phyloP scores from a whole-genome alignment of 768 basidiomycete species.

The Russula earlei region DNA sequence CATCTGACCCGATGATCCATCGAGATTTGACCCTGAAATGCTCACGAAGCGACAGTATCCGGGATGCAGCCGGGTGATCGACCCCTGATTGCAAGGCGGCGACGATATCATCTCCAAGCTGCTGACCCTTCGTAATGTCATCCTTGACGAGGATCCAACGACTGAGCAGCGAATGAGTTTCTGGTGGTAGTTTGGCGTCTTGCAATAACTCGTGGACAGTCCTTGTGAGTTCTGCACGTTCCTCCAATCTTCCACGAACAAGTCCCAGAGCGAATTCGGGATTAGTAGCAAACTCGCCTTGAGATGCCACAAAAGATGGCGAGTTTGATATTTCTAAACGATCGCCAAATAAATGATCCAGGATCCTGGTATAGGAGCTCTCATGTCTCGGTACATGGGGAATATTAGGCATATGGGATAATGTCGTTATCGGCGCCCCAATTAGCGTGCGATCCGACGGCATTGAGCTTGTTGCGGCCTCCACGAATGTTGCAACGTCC shows the following conservation, averaged over 20 bases:
- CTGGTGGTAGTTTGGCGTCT: constrained; percentile 36
- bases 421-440: constrained; percentile 29
- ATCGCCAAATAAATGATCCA: constrained; percentile 68
- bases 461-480: constrained; percentile 31
- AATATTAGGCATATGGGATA: constrained; percentile 25
- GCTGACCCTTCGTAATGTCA: constrained; percentile 50
- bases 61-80: constrained; percentile 38
- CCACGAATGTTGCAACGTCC: constrained; percentile 46
- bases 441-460: constrained; percentile 40
- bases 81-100: constrained; percentile 36
- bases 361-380: constrained; percentile 81
- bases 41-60: constrained; percentile 48
- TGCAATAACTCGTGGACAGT: constrained; percentile 60
- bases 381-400: constrained; percentile 87
- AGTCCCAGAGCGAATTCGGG: constrained; percentile 94
- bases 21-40: constrained; percentile 63
- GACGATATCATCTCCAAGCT: constrained; percentile 50
- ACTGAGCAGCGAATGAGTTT: constrained; percentile 62
- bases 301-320: constrained; percentile 56
- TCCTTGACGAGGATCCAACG: constrained; percentile 77
- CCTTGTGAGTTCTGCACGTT: constrained; percentile 55
- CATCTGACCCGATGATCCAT: constrained; percentile 98
- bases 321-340: constrained; percentile 81
- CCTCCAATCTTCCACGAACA: constrained; percentile 71
- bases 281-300: constrained; percentile 73